Evolutionary conservation across 192 early-diverging fungal species (phyloP), one percentile per base, ranked within the genome.

Genomic region (Entomortierella parvispora): DNA sequence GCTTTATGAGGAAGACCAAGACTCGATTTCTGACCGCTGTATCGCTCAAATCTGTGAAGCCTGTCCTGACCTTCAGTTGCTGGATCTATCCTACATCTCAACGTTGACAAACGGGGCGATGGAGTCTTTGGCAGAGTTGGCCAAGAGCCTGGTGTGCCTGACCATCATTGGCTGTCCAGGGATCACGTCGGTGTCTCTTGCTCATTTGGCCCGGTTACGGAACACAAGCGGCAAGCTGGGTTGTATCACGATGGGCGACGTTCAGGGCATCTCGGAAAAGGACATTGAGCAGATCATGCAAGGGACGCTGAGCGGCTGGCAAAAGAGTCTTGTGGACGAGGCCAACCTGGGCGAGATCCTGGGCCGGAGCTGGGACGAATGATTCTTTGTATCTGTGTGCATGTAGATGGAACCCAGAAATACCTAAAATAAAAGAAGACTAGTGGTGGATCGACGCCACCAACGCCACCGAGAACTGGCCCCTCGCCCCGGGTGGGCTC

Each of bases 191-290:
- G 58, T 65, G 40, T 72, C 81, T 6, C 37, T 82, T 12, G 23
- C 34, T 6, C 65, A 63, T 22, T 42, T 82, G 18, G 81, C 81
- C 3, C 54, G 33, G 10, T 43, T 82, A 18, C 26, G 81, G 12
- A 54, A 71, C 28, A 68, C 40, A 14, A 71, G 69, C 11, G 77
- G 81, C 1, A 66, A 72, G 28, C 40, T 82, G 14, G 69, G 81
- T 3, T 82, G 81, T 50, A 82, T 82, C 37, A 82, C 81, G 18
- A 82, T 82, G 81, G 81, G 81, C 1, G 81, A 82, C 53, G 81
- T 68, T 1, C 60, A 33, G 12, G 81, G 81, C 3, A 82, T 82
- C n/a, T 72, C 77, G 4, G 81, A 82, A 18, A 29, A 50, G 32
- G 81, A 82, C 48, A 79, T 82, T 64, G 81, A 82, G 40, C 54